Evolutionary conservation across 768 basidiomycete genomes (phyloP).

Genomic region (Chalciporus chontae): DNA sequence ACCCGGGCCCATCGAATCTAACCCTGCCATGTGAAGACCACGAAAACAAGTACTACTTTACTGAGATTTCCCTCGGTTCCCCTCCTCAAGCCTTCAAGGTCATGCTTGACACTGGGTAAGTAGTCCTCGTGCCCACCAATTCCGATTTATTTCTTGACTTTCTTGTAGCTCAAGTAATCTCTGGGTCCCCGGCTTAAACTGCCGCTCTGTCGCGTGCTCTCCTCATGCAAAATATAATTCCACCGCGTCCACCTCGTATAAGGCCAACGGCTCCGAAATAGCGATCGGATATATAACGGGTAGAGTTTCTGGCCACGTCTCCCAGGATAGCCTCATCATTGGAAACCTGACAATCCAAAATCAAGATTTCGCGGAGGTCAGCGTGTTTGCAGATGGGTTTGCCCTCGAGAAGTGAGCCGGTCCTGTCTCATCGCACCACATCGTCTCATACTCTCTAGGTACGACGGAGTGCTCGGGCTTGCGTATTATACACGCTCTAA

Average conservation of each 20-base stretch:
- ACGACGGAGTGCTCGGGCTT: slow-evolving; percentile 93
- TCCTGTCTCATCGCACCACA: not conserved
- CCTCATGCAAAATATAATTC: slow-evolving; percentile 92
- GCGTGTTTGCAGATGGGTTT: slow-evolving; percentile 93
- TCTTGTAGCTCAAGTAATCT: slow-evolving; percentile 75
- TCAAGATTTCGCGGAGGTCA: slow-evolving; percentile 93
- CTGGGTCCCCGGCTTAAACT: slow-evolving; percentile 83
- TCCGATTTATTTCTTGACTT: too few species aligned
- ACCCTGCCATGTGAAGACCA: slow-evolving; percentile 44
- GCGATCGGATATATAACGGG: slow-evolving; percentile 71
- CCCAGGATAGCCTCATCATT: slow-evolving; percentile 73
- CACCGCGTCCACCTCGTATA: slow-evolving; percentile 73
- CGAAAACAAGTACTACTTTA: slow-evolving; percentile 96
- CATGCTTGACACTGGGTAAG: slow-evolving; percentile 86
- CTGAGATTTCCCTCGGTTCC: slow-evolving; percentile 78
- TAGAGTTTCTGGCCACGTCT: slow-evolving; percentile 94
- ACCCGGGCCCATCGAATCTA: too few species aligned
- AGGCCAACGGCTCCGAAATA: slow-evolving; percentile 84
- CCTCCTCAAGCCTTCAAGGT: slow-evolving; percentile 93
- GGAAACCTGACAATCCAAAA: slow-evolving; percentile 73
- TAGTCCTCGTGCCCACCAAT: not conserved
- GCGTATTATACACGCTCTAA: slow-evolving; percentile 95
- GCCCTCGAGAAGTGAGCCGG: slow-evolving; percentile 84
- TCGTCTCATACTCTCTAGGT: slow-evolving; percentile 43
- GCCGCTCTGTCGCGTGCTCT: slow-evolving; percentile 93